Base-by-base conservation (phyloP, 2,329 filamentous ascomycete species). In the Geosmithia flava region DNA sequence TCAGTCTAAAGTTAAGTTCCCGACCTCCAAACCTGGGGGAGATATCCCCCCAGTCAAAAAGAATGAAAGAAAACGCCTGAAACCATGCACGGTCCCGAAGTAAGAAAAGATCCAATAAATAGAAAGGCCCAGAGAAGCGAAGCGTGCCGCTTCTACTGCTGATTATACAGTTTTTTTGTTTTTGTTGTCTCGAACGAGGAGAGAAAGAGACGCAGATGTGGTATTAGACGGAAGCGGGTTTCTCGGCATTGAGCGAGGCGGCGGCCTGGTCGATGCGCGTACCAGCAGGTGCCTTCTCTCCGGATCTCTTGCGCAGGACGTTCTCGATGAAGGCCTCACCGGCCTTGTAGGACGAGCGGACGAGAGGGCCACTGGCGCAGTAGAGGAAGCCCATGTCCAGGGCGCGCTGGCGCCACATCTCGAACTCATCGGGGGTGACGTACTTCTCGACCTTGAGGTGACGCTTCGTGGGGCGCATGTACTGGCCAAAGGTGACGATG, bases 251-350 rank as follows among this genome's bases (percentile, higher is more conserved):
- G 17, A 69, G 50, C 33, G 33, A 13, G 1, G 64, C 64, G n/a
- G 67, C 62, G 0, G 68, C 59, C 52, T 69, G 60, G n/a, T 60
- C 61, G 2, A 73, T 56, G 29, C 53, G 58, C 41, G 60, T 58
- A 1, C 63, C 52, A 2, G 55, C 54, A 47, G 61, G 55, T 27
- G 54, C 56, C 53, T 66, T 72, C 52, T 68, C 66, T 19, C 68
- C 71, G 1, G 72, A 76, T 46, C 88, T 75, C 78, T 95, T 95
- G 68, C 87, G 86, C 51, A 98, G 70, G 19, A 98, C 91, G 58
- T 98, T 98, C 74, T 98, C 93, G 56, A 98, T 98, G 62, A 98
- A 98, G 1, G 89, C 88, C 71, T 98, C 93, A 39, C 93, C 93
- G 2, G 93, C 93, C 73, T 98, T 98, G 71, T 98, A 98, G 44